A percentile compares a stretch with the other conserved stretches of the same genome.
Evolutionary conservation across 2,329 filamentous ascomycete species (phyloP).

Genomic region (Cytospora piceae): DNA sequence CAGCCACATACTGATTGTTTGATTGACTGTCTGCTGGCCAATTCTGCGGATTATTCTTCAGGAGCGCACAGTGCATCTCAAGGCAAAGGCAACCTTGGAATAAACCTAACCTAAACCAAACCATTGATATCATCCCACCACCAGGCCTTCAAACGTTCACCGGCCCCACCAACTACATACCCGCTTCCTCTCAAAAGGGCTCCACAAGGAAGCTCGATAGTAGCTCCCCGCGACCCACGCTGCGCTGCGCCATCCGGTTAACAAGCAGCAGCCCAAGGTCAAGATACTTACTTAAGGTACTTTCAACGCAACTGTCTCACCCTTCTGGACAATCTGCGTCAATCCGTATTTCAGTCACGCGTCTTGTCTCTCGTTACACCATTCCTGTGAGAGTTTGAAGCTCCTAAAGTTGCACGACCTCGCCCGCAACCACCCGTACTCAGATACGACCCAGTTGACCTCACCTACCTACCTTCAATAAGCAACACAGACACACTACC

Average conservation of each 20-base stretch:
- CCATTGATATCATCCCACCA: neutral
- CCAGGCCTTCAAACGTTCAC: neutral
- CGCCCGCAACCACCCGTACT: neutral
- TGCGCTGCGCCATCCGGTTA: slow-evolving; percentile 12
- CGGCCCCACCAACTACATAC: neutral
- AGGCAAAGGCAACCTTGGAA: no score
- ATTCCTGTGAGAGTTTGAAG: neutral
- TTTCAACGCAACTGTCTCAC: slow-evolving; percentile 15
- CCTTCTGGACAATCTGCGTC: neutral
- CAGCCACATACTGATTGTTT: neutral
- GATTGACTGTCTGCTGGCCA: neutral
- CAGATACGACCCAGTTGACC: neutral
- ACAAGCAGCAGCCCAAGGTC: slow-evolving; percentile 4
- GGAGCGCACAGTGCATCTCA: neutral
- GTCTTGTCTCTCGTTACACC: slow-evolving; percentile 1
- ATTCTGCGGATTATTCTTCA: neutral
- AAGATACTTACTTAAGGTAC: slow-evolving; percentile 22
- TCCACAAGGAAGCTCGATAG: slow-evolving; percentile 24
- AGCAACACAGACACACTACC: neutral
- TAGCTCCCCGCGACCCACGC: slow-evolving; percentile 18
- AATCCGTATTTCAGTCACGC: slow-evolving; percentile 1
- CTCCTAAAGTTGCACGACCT: slow-evolving; percentile 17
- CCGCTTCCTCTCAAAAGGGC: slow-evolving; percentile 24
- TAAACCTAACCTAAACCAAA: no score
- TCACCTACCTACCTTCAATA: slow-evolving; percentile 1